phyloP scores from a whole-genome alignment of 768 basidiomycete genomes.

The Amanita polypyramis region DNA sequence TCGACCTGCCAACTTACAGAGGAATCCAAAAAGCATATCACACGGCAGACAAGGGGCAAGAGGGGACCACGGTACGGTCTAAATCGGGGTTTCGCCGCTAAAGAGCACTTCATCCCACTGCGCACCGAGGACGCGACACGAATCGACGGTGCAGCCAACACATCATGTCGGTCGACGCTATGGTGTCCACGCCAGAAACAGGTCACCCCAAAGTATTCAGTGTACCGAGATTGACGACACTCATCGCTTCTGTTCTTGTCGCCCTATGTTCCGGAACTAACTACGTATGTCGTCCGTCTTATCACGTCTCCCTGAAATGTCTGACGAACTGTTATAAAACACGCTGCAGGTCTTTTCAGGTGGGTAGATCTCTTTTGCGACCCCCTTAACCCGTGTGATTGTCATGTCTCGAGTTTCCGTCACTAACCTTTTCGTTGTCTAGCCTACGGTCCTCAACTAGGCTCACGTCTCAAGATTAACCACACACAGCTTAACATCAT shows the following conservation, averaged over 20 bases:
- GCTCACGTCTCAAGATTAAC: slow-evolving; percentile 58
- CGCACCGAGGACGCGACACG: too few relatives aligned
- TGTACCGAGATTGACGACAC: slow-evolving; percentile 31
- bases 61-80: too few relatives aligned
- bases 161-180: too few relatives aligned
- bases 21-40: too few relatives aligned
- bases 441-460: slow-evolving; percentile 87
- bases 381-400: neutral
- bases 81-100: too few relatives aligned
- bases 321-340: too few relatives aligned
- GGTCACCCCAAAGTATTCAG: slow-evolving; percentile 18
- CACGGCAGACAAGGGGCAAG: too few relatives aligned
- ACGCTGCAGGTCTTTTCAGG: neutral
- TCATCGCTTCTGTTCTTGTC: slow-evolving; percentile 48
- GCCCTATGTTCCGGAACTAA: slow-evolving; percentile 61
- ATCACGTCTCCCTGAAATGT: too few relatives aligned
- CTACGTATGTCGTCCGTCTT: slow-evolving; percentile 42
- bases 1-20: too few relatives aligned
- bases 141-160: too few relatives aligned
- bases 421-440: neutral
- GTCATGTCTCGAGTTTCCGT: neutral
- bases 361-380: neutral
- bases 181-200: neutral
- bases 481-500: slow-evolving; percentile 80
- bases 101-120: too few relatives aligned